Evolutionary conservation across 2,329 filamentous ascomycete species (phyloP).

Genomic region (Xylariaceae sp.): DNA sequence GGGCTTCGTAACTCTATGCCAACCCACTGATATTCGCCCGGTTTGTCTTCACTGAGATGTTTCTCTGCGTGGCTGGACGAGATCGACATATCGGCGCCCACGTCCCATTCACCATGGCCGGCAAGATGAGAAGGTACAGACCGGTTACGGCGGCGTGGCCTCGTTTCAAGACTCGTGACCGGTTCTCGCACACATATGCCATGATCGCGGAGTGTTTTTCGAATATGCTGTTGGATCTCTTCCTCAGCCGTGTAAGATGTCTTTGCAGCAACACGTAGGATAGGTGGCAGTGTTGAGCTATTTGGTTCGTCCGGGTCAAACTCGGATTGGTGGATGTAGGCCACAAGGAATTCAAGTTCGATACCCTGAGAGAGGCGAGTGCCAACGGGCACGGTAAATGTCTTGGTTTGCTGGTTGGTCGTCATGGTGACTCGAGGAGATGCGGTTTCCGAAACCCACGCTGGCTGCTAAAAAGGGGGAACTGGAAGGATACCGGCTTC

Average conservation of each 20-base stretch:
- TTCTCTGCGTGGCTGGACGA: not conserved
- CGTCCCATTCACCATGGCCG: constrained; percentile 19
- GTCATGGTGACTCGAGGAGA: not conserved
- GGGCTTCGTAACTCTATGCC: constrained; percentile 35
- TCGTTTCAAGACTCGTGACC: rapidly evolving
- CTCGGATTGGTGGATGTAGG: constrained; percentile 18
- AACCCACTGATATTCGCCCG: constrained; percentile 25
- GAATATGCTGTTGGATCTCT: constrained; percentile 10
- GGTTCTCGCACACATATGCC: constrained; percentile 16
- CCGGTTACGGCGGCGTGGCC: not conserved
- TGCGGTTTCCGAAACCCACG: not conserved
- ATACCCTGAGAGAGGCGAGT: constrained; percentile 30
- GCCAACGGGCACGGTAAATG: constrained; percentile 20
- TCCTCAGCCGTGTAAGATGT: not conserved
- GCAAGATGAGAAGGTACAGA: constrained; percentile 9
- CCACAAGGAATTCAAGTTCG: constrained; percentile 29
- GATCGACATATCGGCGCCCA: constrained; percentile 16
- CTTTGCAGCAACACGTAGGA: constrained; percentile 21
- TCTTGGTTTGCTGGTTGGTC: not conserved
- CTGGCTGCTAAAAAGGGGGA: not conserved
- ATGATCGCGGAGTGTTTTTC: constrained; percentile 17
- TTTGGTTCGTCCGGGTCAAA: constrained; percentile 25
- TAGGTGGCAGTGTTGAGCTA: constrained; percentile 24
- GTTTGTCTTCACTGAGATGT: not conserved
- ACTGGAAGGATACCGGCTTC: constrained; percentile 8